These are phyloP conservation scores for Nakazawaea laoshanensis DNA, from an alignment of 805 yeast genomes.

Conservation along the genomic window DNA sequence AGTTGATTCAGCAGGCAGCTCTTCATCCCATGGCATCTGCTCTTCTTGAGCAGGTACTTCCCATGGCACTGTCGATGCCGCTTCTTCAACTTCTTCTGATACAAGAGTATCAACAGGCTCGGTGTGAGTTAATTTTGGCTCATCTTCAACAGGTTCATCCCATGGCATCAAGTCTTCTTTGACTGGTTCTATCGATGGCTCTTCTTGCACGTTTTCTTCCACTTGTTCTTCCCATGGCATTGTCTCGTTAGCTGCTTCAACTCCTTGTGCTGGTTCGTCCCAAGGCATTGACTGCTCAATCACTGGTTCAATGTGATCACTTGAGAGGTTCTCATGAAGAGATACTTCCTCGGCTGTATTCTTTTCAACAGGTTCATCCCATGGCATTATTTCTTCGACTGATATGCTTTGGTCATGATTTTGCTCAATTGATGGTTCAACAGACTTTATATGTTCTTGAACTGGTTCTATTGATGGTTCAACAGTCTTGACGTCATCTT, in stretches of 20 bases:
- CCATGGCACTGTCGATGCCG: too few species aligned
- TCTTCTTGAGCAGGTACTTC: background rate
- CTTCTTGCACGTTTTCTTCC: background rate
- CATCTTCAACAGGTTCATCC: too few species aligned
- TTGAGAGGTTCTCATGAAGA: too few species aligned
- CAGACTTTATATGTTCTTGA: too few species aligned
- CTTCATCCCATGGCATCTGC: conserved; percentile 9
- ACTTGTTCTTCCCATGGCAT: background rate
- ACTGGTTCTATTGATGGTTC: background rate
- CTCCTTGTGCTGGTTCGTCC: background rate
- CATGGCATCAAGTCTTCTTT: background rate
- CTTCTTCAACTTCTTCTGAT: too few species aligned
- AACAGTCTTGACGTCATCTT: background rate
- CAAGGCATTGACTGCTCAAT: background rate
- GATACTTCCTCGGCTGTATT: too few species aligned
- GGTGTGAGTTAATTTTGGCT: too few species aligned
- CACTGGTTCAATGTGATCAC: too few species aligned
- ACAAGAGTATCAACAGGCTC: too few species aligned
- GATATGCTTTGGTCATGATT: too few species aligned
- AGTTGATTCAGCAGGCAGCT: background rate
- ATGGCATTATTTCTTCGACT: background rate
- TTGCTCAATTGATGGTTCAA: too few species aligned
- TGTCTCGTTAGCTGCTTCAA: background rate
- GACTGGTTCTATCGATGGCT: too few species aligned
- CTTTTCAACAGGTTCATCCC: conserved; percentile 2